phyloP scores from a whole-genome alignment of 768 basidiomycete genomes.

The Phlebiopsis gigantea region DNA sequence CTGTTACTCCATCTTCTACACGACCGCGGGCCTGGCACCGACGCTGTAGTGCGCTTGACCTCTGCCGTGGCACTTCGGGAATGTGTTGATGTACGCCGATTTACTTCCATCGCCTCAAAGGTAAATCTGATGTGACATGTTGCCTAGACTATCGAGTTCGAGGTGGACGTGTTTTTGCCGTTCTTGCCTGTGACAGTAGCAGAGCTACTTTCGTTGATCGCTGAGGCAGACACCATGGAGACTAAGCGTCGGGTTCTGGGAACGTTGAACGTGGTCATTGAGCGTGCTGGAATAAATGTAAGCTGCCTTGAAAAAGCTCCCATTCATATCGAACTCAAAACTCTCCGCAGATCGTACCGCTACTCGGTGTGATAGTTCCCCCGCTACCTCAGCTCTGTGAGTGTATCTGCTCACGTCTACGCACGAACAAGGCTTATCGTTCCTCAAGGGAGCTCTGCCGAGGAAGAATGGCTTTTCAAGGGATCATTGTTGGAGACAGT shows the following conservation, averaged over 20 bases:
- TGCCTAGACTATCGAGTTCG: constrained; percentile 57
- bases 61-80: constrained; percentile 76
- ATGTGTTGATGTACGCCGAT: constrained; percentile 70
- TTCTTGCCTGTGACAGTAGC: constrained; percentile 55
- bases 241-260: constrained; percentile 70
- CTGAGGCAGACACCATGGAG: constrained; percentile 70
- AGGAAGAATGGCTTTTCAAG: constrained; percentile 69
- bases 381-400: constrained; percentile 71
- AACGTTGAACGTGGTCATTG: constrained; percentile 66
- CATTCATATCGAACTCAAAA: not conserved
- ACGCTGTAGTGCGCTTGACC: constrained; percentile 82
- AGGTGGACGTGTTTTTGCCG: constrained; percentile 59
- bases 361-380: constrained; percentile 51
- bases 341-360: constrained; percentile 56
- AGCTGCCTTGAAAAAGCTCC: constrained; percentile 5
- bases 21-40: constrained; percentile 65
- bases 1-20: constrained; percentile 72
- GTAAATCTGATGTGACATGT: constrained; percentile 8
- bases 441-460: constrained; percentile 59
- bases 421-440: not conserved
- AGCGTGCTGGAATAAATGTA: constrained; percentile 36
- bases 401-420: constrained; percentile 18
- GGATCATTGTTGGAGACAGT: constrained; percentile 63
- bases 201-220: constrained; percentile 66
- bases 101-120: not conserved